Conservation (phyloP, 75 land plant species). For the Larix kaempferi region DNA sequence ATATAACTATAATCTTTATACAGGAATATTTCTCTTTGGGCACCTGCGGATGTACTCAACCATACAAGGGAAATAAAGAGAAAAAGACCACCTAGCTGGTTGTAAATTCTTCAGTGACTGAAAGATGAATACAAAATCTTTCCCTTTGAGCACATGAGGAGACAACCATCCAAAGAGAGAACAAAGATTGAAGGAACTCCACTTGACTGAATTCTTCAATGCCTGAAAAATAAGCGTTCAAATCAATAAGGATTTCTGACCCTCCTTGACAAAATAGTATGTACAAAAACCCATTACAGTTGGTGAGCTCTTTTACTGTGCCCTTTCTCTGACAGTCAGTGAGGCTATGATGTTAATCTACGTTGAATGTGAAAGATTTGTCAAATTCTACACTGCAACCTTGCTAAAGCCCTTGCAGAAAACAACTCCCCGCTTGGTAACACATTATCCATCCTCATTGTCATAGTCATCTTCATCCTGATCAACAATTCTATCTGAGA, state of each 20-base stretch:
- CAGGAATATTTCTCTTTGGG: neutral
- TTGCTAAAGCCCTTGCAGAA: neutral
- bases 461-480: slow-evolving; percentile 15
- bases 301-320: slow-evolving; percentile 3
- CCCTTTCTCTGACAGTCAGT: slow-evolving; percentile 7
- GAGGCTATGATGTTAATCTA: slow-evolving; percentile 5
- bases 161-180: slow-evolving; percentile 1
- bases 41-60: neutral
- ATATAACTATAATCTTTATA: neutral
- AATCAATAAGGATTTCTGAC: slow-evolving; percentile 1
- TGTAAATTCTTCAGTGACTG: neutral
- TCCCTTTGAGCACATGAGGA: neutral
- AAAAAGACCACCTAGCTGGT: slow-evolving; percentile 6
- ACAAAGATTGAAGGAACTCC: neutral
- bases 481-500: slow-evolving; percentile 14
- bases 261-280: slow-evolving; percentile 5
- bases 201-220: neutral
- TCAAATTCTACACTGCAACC: neutral
- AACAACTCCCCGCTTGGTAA: neutral
- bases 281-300: slow-evolving; percentile 7
- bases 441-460: slow-evolving; percentile 9
- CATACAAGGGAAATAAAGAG: neutral
- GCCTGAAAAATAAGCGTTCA: slow-evolving; percentile 12
- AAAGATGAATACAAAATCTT: slow-evolving; percentile 1
- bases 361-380: neutral